A percentile compares a stretch with the other conserved stretches of the same genome.
These are phyloP conservation scores for Epichloe uncinata DNA, from an alignment of 2,329 filamentous ascomycete genomes.

Conservation along the genomic window DNA sequence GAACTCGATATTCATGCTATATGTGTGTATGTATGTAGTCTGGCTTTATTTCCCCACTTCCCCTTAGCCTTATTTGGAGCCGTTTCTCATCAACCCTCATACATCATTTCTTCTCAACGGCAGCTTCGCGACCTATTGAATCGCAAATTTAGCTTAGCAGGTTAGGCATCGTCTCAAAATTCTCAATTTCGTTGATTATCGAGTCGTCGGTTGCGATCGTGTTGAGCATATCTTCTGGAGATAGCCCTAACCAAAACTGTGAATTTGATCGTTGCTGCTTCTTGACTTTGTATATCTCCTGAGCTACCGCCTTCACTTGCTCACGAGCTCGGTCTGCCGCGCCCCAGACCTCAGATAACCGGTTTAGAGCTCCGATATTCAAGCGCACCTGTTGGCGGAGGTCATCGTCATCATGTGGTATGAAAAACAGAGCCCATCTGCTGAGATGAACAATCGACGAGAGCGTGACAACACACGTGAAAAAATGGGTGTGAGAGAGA, in stretches of 20 bases:
- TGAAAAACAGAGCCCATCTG: conserved; percentile 57
- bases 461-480: conserved; percentile 67
- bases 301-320: conserved; percentile 67
- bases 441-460: conserved; percentile 72
- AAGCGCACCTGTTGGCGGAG: conserved; percentile 64
- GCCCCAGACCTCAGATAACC: conserved; percentile 57
- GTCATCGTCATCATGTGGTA: conserved; percentile 48
- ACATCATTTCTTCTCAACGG: background rate
- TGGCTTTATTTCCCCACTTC: too few relatives aligned
- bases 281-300: conserved; percentile 53
- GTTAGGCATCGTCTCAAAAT: conserved; percentile 11
- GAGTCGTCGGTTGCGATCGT: conserved; percentile 43
- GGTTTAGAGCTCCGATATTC: conserved; percentile 62
- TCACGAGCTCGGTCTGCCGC: conserved; percentile 55
- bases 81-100: too few relatives aligned
- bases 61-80: too few relatives aligned
- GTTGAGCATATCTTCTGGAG: conserved; percentile 40
- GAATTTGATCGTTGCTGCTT: conserved; percentile 41
- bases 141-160: conserved; percentile 8
- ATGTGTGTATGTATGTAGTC: too few relatives aligned
- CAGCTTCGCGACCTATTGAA: background rate
- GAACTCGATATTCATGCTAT: too few relatives aligned
- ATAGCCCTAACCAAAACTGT: conserved; percentile 40
- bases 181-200: conserved; percentile 45
- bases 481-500: conserved; percentile 72